Evolutionary conservation across 78 protist genomes (phyloP).

Genomic region (Dictyostelium citrinum): DNA sequence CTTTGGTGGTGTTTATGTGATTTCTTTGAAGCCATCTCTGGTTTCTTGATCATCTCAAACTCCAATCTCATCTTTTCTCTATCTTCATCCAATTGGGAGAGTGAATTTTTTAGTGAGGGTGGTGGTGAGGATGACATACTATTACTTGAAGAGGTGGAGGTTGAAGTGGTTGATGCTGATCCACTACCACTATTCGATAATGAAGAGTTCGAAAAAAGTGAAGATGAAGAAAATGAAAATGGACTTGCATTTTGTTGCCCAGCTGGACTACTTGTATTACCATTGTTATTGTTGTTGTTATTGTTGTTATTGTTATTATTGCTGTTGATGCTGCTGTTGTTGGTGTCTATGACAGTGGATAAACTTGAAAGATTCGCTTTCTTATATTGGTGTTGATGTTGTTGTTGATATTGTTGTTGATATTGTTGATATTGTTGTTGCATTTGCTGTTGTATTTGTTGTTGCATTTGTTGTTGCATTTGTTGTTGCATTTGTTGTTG

Average conservation of each 20-base stretch:
- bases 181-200: background rate
- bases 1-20: conserved; percentile 53
- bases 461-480: too few relatives aligned
- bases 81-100: conserved; percentile 59
- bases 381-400: background rate
- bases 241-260: background rate
- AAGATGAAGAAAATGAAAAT: conserved; percentile 34
- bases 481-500: too few relatives aligned
- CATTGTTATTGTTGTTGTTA: background rate
- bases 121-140: conserved; percentile 26
- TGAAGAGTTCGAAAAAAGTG: conserved; percentile 8
- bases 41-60: conserved; percentile 55
- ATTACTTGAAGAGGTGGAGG: background rate
- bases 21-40: conserved; percentile 25
- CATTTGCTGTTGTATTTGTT: background rate
- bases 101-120: background rate
- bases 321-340: too few relatives aligned
- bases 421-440: background rate
- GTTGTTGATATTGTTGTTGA: background rate
- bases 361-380: background rate
- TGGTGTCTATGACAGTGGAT: background rate
- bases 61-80: conserved; percentile 42
- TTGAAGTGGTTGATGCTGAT: background rate
- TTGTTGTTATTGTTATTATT: background rate
- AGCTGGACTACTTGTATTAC: background rate